These are phyloP conservation scores for Trichosporon faecale DNA, from an alignment of 1,284 basidiomycete species.

Conservation along the genomic window DNA sequence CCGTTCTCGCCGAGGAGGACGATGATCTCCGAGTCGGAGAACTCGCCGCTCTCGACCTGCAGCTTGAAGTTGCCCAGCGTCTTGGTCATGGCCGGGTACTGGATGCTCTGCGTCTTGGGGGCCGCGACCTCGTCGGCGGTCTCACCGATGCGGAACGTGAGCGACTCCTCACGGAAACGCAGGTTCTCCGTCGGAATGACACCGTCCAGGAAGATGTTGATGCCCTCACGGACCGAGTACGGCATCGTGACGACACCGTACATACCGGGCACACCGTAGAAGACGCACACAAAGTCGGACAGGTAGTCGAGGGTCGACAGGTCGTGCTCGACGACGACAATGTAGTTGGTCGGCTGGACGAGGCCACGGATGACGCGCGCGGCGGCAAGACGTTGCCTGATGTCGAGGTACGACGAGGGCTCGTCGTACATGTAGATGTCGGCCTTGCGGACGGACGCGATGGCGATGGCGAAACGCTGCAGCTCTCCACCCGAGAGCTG, in stretches of 20 bases:
- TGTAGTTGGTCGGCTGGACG: slow-evolving; percentile 75
- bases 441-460: slow-evolving; percentile 68
- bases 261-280: slow-evolving; percentile 94
- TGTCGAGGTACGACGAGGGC: slow-evolving; percentile 93
- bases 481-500: slow-evolving; percentile 93
- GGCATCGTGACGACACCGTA: slow-evolving; percentile 98
- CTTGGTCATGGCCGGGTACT: slow-evolving; percentile 92
- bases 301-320: slow-evolving; percentile 93
- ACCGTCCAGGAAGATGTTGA: slow-evolving; percentile 97
- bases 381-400: slow-evolving; percentile 89
- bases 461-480: slow-evolving; percentile 75
- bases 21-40: slow-evolving; percentile 95
- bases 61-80: slow-evolving; percentile 91
- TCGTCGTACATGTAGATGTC: slow-evolving; percentile 75
- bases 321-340: slow-evolving; percentile 96
- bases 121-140: slow-evolving; percentile 78
- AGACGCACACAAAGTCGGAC: slow-evolving; percentile 92
- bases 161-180: slow-evolving; percentile 88
- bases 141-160: slow-evolving; percentile 94
- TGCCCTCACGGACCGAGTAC: slow-evolving; percentile 93
- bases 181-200: slow-evolving; percentile 98
- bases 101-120: slow-evolving; percentile 79
- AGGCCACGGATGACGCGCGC: slow-evolving; percentile 90
- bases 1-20: slow-evolving; percentile 98
- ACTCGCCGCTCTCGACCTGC: slow-evolving; percentile 77